Evolutionary conservation across 1,139 yeast species (phyloP), one percentile per base, ranked within the genome.

Genomic region (Sugiyamaella neomexicana): DNA sequence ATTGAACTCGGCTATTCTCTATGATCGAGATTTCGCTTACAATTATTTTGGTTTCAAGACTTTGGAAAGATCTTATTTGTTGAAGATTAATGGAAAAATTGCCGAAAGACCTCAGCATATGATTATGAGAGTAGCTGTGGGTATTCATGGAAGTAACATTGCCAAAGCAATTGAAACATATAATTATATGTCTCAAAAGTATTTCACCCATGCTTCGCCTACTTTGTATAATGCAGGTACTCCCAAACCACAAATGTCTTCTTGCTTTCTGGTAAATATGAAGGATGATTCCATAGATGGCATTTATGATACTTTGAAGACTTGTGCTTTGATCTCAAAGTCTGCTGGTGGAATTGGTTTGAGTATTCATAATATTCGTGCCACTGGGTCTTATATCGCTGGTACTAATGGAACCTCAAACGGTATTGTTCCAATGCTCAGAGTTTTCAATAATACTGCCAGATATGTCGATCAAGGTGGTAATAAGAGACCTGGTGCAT

Each of bases 391-490:
- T 15, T 85, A 85, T 69, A 89, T 89, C 69, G 89, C 95, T 56
- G 91, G 95, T 63, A 86, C 96, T 16, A 89, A 88, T 67, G 96
- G 96, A 65, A 85, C 91, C 36, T 87, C 96, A 27, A 89, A 85
- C 65, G 96, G 96, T 60, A 78, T 89, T 60, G 84, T 89, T 58
- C 96, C 96, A 48, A 89, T 89, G 96, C 80, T 89, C 55, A 81
- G 96, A 65, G 96, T 89, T 27, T 89, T 81, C 77, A 89, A 89
- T 77, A 88, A 88, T 73, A 88, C 96, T 55, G 96, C 96, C 32
- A 81, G 96, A 68, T 89, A 89, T 65, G 96, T 89, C 50, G 96
- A 89, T 66, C 96, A 89, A 75, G 96, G 96, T 69, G 96, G 96
- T 64, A 89, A 89, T 76, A 89, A 89, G 72, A 82, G 96, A 68